A percentile compares a stretch with the other conserved stretches of the same genome.
Conservation (phyloP, 306 rosid species). For the Fragaria nilgerrensis region DNA sequence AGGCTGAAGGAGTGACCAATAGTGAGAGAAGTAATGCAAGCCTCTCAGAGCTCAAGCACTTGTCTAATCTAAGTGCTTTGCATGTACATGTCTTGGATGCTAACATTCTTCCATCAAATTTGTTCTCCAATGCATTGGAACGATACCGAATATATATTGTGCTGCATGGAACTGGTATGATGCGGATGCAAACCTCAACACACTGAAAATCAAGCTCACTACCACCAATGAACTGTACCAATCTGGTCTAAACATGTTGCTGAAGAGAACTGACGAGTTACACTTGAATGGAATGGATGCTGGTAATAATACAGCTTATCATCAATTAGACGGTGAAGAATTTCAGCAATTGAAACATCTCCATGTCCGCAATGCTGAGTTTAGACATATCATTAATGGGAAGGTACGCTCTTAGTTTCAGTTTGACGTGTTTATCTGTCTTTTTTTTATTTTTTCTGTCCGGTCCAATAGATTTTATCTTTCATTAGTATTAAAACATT, state of each 20-base stretch:
- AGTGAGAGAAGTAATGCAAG: not conserved
- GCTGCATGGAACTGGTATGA: slow-evolving; percentile 13
- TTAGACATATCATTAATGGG: slow-evolving; percentile 23
- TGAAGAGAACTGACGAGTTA: slow-evolving; percentile 37
- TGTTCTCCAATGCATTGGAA: slow-evolving; percentile 20
- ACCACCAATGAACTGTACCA: slow-evolving; percentile 20
- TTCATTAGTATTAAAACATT: too few species aligned
- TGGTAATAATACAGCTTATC: slow-evolving; percentile 17
- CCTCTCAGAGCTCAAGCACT: slow-evolving; percentile 33
- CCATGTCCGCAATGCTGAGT: too few species aligned
- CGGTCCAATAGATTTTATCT: not conserved
- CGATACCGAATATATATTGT: slow-evolving; percentile 38
- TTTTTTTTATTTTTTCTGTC: not conserved
- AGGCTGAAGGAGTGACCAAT: not conserved
- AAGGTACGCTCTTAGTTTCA: not conserved
- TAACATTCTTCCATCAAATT: slow-evolving; percentile 16
- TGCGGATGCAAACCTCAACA: slow-evolving; percentile 21
- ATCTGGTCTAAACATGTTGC: slow-evolving; percentile 25
- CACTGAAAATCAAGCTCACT: slow-evolving; percentile 6
- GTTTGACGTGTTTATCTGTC: not conserved
- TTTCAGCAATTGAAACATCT: too few species aligned
- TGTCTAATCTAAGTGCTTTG: slow-evolving; percentile 25
- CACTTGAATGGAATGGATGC: slow-evolving; percentile 33
- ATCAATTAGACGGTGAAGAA: too few species aligned
- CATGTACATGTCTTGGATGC: slow-evolving; percentile 27